Conservation (phyloP, 1,284 basidiomycete genomes). For the Marasmius fiardii region DNA sequence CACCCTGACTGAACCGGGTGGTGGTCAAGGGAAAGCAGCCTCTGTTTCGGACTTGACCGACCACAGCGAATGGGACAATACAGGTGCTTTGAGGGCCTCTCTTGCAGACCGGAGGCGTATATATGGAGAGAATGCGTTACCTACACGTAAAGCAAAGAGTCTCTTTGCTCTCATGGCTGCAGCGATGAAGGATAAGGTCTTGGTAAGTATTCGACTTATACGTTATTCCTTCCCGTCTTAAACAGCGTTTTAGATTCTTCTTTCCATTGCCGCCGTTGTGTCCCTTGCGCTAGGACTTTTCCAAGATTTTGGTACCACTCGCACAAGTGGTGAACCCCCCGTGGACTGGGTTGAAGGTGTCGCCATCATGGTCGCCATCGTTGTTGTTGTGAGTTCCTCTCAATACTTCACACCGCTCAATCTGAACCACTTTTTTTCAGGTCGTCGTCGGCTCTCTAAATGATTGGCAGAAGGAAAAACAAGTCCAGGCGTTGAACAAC, state of each 20-base stretch:
- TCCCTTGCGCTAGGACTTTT: conserved; percentile 95
- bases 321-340: conserved; percentile 55
- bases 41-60: conserved; percentile 8
- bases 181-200: conserved; percentile 93
- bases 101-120: conserved; percentile 68
- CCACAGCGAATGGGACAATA: conserved; percentile 19
- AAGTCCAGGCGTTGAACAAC: conserved; percentile 90
- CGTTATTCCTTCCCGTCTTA: conserved; percentile 3
- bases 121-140: conserved; percentile 85
- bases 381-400: conserved; percentile 65
- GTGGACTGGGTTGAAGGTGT: conserved; percentile 99
- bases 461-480: conserved; percentile 97
- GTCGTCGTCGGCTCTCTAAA: conserved; percentile 86
- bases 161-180: conserved; percentile 89
- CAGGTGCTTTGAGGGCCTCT: conserved; percentile 48
- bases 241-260: conserved; percentile 59
- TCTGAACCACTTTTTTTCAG: conserved; percentile 31
- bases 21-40: conserved; percentile 17
- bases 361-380: conserved; percentile 88
- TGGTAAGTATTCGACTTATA: conserved; percentile 49
- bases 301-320: conserved; percentile 81
- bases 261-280: conserved; percentile 89
- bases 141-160: conserved; percentile 74
- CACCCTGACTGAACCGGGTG: conserved; percentile 41
- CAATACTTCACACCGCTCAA: not conserved